Base-by-base conservation (phyloP, 805 yeast species). In the Wickerhamiella vanderwaltii region DNA sequence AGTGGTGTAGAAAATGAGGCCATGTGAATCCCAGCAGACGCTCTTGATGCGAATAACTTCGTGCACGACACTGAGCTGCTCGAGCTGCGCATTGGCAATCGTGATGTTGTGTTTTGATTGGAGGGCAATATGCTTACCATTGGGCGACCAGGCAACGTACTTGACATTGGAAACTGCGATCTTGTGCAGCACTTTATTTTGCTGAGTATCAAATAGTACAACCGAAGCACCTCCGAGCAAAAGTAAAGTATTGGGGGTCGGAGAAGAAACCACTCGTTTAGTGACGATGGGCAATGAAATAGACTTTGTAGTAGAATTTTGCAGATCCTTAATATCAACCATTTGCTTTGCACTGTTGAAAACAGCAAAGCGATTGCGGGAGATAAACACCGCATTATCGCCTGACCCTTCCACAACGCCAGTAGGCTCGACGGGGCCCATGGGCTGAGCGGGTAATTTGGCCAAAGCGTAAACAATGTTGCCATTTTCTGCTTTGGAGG, bases 1-100 rank as follows among this genome's bases (percentile, higher is more conserved):
- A 6, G 99, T 91, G 16, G 96, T 80, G 64, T 88, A 91, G 51
- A 91, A 71, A 59, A 91, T 71, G 24, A 93, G 94, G 41, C 88
- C 88, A 37, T 82, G 68, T 52, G 86, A 95, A 61, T 91, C 97
- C 96, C 96, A 91, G 15, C 94, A 84, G 35, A 95, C 96, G 65
- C 93, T 78, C 67, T 91, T 91, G 56, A 91, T 85, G 60, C 98
- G 72, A 52, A 91, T 91, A 3, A 97, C 88, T 67, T 91, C 99
- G 59, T 86, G 96, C 75, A 86, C 72, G 1, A 94, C 76, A 41
- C 88, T 77, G 30, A 86, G 68, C 44, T 76, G 64, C 57, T 84
- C 86, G 52, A 88, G 70, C 49, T 75, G 79, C 59, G 77, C 79
- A 53, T 75, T 77, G 22, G 87, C 94, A 53, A 91, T 77, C 11